These are phyloP conservation scores for Coleophoma cylindrospora DNA, from an alignment of 2,329 filamentous ascomycete species.

Conservation along the genomic window DNA sequence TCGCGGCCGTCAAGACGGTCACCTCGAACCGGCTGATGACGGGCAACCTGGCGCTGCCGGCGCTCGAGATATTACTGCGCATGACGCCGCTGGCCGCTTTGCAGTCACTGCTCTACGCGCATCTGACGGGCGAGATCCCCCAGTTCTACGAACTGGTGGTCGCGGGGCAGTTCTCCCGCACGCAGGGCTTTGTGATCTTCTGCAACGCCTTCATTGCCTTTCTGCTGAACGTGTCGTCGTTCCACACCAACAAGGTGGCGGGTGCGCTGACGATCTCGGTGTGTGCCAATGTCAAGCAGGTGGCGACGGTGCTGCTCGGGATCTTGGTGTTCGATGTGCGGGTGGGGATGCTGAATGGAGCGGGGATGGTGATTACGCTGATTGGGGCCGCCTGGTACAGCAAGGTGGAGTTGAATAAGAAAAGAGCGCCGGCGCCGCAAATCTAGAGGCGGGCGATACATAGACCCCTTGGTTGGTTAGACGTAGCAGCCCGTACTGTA, in stretches of 20 bases:
- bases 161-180: constrained; percentile 27
- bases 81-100: constrained; percentile 56
- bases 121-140: constrained; percentile 45
- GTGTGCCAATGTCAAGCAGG: constrained; percentile 54
- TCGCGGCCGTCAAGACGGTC: constrained; percentile 48
- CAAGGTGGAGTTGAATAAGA: constrained; percentile 42
- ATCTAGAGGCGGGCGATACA: too few relatives aligned
- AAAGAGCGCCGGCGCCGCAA: neutral
- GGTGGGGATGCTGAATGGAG: constrained; percentile 41
- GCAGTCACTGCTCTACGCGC: constrained; percentile 48
- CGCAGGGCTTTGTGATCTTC: constrained; percentile 33
- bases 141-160: constrained; percentile 18
- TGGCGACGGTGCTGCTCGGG: constrained; percentile 48
- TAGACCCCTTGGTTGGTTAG: too few relatives aligned
- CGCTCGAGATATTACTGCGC: constrained; percentile 56
- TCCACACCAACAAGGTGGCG: constrained; percentile 52
- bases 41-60: constrained; percentile 49
- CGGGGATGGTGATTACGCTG: constrained; percentile 50
- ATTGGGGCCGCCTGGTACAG: constrained; percentile 52
- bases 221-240: constrained; percentile 50
- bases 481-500: too few relatives aligned
- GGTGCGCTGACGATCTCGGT: constrained; percentile 56
- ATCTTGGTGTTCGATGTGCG: constrained; percentile 27
- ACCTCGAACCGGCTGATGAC: constrained; percentile 62
- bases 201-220: constrained; percentile 51